Percentiles rank a stretch among this genome's conserved stretches.
phyloP scores from a whole-genome alignment of 805 yeast genomes.

The Yarrowia bubula region DNA sequence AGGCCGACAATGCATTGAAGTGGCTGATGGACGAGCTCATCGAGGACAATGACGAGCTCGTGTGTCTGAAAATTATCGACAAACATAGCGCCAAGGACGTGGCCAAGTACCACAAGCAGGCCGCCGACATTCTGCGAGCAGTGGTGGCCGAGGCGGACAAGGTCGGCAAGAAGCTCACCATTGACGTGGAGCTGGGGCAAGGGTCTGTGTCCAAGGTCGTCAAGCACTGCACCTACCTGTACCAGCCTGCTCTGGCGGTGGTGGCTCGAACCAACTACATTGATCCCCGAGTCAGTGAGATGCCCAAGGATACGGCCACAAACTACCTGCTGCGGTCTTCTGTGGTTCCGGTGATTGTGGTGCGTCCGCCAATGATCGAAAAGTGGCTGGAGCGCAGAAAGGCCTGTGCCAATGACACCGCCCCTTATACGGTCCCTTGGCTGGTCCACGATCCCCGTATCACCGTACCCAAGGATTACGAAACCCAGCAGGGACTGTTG shows the following conservation, averaged over 20 bases:
- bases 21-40: constrained; percentile 49
- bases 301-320: constrained; percentile 24
- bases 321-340: constrained; percentile 21
- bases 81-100: constrained; percentile 35
- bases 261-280: constrained; percentile 27
- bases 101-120: constrained; percentile 23
- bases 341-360: constrained; percentile 21
- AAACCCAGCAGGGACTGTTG: constrained; percentile 6
- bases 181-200: constrained; percentile 25
- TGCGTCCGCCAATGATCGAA: constrained; percentile 22
- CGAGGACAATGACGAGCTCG: constrained; percentile 48
- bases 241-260: constrained; percentile 25
- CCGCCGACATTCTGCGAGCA: constrained; percentile 5
- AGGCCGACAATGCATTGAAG: constrained; percentile 43
- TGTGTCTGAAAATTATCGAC: constrained; percentile 47
- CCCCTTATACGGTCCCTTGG: constrained; percentile 17
- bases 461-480: constrained; percentile 15
- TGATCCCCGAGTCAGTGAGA: constrained; percentile 22
- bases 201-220: constrained; percentile 22
- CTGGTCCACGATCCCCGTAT: constrained; percentile 16
- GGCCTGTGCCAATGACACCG: not conserved
- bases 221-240: constrained; percentile 26
- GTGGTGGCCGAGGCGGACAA: constrained; percentile 12
- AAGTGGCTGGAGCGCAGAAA: not conserved
- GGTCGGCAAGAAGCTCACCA: constrained; percentile 14